These are phyloP conservation scores for Dissophora ornata DNA, from an alignment of 192 early-diverging fungal genomes.

Conservation along the genomic window DNA sequence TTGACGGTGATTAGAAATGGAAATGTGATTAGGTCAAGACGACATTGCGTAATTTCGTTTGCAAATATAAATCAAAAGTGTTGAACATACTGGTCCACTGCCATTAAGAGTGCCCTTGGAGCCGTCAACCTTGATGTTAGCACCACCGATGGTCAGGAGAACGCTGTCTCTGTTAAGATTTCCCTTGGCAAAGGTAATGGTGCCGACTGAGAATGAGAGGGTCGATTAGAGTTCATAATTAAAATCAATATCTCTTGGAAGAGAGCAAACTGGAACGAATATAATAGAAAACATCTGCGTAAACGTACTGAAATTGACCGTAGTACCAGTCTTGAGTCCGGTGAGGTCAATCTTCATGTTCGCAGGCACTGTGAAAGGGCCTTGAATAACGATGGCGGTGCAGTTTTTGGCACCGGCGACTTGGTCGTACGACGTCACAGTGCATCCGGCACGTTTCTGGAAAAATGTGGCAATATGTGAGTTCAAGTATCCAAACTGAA, in stretches of 20 bases:
- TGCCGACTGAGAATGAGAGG: slow-evolving; percentile 29
- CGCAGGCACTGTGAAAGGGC: slow-evolving; percentile 56
- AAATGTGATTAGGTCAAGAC: not conserved
- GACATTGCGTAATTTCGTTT: not conserved
- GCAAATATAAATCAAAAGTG: slow-evolving; percentile 6
- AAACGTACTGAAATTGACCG: slow-evolving; percentile 35
- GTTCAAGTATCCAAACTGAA: not conserved
- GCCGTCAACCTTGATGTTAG: slow-evolving; percentile 51
- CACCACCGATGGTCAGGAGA: slow-evolving; percentile 52
- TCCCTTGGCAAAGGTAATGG: slow-evolving; percentile 51
- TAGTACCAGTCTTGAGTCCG: slow-evolving; percentile 53
- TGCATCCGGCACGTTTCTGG: slow-evolving; percentile 23
- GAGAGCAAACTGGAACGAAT: slow-evolving; percentile 4
- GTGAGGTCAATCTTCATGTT: slow-evolving; percentile 53
- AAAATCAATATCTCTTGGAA: slow-evolving; percentile 1
- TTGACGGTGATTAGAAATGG: not conserved
- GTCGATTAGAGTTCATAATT: slow-evolving; percentile 9
- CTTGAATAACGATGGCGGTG: slow-evolving; percentile 41
- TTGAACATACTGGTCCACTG: slow-evolving; percentile 50
- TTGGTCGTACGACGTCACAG: slow-evolving; percentile 29
- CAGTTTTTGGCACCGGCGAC: slow-evolving; percentile 30
- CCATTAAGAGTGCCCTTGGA: slow-evolving; percentile 49
- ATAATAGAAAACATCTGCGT: not conserved
- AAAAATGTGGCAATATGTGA: not conserved
- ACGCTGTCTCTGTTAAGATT: slow-evolving; percentile 18